These are phyloP conservation scores for Fusarium dimerum DNA, from an alignment of 2,329 filamentous ascomycete species.

Conservation along the genomic window DNA sequence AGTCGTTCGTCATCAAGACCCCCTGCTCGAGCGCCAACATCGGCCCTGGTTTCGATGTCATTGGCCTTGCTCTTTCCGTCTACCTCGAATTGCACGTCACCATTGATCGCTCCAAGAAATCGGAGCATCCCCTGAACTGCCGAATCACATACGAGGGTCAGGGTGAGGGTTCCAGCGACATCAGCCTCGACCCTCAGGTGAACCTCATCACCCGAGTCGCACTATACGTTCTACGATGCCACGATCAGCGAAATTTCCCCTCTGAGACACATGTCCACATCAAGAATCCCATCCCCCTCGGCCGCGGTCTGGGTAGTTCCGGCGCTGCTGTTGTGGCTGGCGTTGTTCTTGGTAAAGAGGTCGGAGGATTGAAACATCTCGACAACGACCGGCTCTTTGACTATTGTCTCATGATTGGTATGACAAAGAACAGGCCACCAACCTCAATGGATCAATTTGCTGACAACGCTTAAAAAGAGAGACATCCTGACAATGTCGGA, in stretches of 20 bases:
- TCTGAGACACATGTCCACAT: conserved; percentile 88
- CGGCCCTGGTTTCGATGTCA: conserved; percentile 95
- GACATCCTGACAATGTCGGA: conserved; percentile 92
- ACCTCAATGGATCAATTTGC: conserved; percentile 9
- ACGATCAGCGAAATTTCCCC: conserved; percentile 83
- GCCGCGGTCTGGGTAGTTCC: conserved; percentile 90
- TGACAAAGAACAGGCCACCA: conserved; percentile 19
- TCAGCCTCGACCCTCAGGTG: conserved; percentile 78
- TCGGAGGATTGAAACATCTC: conserved; percentile 74
- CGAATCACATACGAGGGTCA: conserved; percentile 87
- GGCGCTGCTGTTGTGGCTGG: conserved; percentile 94
- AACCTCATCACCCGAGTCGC: conserved; percentile 95
- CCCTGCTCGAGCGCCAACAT: conserved; percentile 98
- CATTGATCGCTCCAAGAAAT: conserved; percentile 61
- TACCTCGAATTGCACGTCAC: conserved; percentile 89
- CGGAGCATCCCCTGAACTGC: conserved; percentile 75
- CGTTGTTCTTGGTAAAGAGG: conserved; percentile 88
- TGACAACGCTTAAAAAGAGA: conserved; percentile 49
- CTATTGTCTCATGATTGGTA: conserved; percentile 92
- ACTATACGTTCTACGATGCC: conserved; percentile 91
- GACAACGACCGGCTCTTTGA: conserved; percentile 84
- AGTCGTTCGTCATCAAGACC: conserved; percentile 72
- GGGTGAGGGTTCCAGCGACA: conserved; percentile 68
- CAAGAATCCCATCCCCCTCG: conserved; percentile 91
- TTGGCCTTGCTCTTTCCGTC: conserved; percentile 89